These are phyloP conservation scores for Apostasia ramifera DNA, from an alignment of 106 monocot species.

Conservation along the genomic window DNA sequence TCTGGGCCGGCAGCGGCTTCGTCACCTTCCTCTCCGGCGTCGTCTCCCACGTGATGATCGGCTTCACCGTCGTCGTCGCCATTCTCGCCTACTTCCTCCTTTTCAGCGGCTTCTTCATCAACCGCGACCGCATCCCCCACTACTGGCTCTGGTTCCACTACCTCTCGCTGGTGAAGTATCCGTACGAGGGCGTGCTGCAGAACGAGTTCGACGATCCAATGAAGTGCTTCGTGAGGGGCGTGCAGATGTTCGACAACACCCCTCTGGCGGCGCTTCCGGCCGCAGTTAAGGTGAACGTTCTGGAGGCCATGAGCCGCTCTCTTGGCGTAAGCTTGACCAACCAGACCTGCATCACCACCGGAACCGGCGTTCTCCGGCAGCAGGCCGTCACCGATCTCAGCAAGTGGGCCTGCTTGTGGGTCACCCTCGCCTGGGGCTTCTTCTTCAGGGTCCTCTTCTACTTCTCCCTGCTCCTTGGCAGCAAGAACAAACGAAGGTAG, in stretches of 20 bases:
- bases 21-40: conserved; percentile 94
- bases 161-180: conserved; percentile 89
- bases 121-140: conserved; percentile 55
- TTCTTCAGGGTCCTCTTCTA: conserved; percentile 83
- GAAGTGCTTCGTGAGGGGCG: conserved; percentile 68
- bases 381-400: conserved; percentile 59
- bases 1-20: conserved; percentile 89
- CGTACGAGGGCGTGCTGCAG: conserved; percentile 79
- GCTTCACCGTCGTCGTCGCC: conserved; percentile 75
- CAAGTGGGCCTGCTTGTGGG: conserved; percentile 71
- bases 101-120: conserved; percentile 96
- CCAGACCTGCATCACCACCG: conserved; percentile 54
- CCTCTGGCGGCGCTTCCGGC: conserved; percentile 41
- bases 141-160: conserved; percentile 99
- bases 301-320: conserved; percentile 39
- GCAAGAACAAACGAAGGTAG: conserved; percentile 85
- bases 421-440: conserved; percentile 81
- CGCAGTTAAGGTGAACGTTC: conserved; percentile 36
- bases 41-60: conserved; percentile 65
- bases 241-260: conserved; percentile 88
- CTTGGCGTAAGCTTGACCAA: conserved; percentile 35
- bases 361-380: conserved; percentile 42
- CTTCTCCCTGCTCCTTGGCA: conserved; percentile 54
- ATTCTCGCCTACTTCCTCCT: conserved; percentile 81
- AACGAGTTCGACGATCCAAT: conserved; percentile 68